Base-by-base conservation (phyloP, 2,329 filamentous ascomycete species). In the Tolypocladium ovalisporum region DNA sequence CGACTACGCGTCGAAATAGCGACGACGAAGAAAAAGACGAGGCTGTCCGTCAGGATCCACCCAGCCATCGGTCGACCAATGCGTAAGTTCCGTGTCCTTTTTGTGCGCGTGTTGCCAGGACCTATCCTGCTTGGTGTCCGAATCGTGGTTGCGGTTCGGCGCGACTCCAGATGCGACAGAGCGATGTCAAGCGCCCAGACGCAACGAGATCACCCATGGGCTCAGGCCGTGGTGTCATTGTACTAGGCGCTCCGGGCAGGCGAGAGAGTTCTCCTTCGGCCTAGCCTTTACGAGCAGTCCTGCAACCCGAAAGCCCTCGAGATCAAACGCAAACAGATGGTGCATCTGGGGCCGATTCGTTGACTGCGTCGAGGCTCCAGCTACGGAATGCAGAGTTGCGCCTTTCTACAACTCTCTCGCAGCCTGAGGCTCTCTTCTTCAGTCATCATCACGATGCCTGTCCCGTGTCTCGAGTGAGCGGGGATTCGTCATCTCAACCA, bases 11-110 rank as follows among this genome's bases (percentile, higher is more conserved):
- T 62, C 88, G 92, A 63, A 95, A 96, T 69, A 97, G 93, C 56
- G 89, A 97, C 68, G 88, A 93, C 63, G 89, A 93, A 64, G 90
- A 96, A 66, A 91, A 93, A 67, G 88, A 91, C 67, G 84, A 87
- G 64, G 83, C 86, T 61, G 82, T 88, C 66, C 79, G 84, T 62
- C 80, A 87, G 69, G 80, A 87, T 64, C 79, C 83, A n/a, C 84
- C 85, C 39, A 86, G 86, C 65, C 87, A 89, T 67, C 82, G 89
- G 57, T 84, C 87, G 53, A 85, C 83, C 54, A 88, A 89, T 70
- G 84, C 86, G 90, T 94, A 84, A 85, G 90, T 91, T 3, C 47
- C 52, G 29, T 32, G 24, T n/a, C 42, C 19, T 51, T 29, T 52
- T 29, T 58, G 56, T 36, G 56, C 54, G 61, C 22, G 19, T 55